Evolutionary conservation across 176 grass and related monocot species (phyloP).

Genomic region (Hordeum vulgare): MorexV3_pseudomolecules_assembly NC_058518.1:21604485-21604984

Average conservation of each 20-base stretch:
- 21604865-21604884: no score
- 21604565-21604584: not conserved
- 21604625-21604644: not conserved
- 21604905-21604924: no score
- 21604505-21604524: not conserved
- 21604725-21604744: not conserved
- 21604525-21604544: not conserved
- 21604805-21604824: not conserved
- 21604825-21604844: not conserved
- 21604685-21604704: not conserved
- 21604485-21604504: not conserved
- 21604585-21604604: not conserved
- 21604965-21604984: no score
- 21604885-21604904: no score
- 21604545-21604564: not conserved
- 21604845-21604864: not conserved
- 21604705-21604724: not conserved
- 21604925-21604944: no score
- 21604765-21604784: not conserved
- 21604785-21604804: not conserved
- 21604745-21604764: not conserved
- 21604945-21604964: no score
- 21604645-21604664: not conserved
- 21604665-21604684: not conserved
- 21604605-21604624: not conserved